Evolutionary conservation across 1,139 yeast genomes (phyloP), one percentile per base, ranked within the genome.

Genomic region (Candida tropicalis): DNA sequence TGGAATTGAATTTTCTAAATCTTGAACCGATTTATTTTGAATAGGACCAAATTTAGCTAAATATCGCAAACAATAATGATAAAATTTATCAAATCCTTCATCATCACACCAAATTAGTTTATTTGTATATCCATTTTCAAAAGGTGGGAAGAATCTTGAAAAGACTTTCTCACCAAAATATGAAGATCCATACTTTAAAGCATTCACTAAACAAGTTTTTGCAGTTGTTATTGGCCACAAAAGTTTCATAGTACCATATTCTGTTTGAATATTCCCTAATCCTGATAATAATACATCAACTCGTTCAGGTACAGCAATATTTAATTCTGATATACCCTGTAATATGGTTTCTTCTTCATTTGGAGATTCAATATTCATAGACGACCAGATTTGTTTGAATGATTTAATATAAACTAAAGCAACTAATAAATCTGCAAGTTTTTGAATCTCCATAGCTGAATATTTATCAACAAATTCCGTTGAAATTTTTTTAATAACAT

Each of bases 101-200:
- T 41, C 40, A 28, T 41, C 44, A 32, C 35, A 32, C 44, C 44
- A 41, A 17, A 41, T 33, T 13, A 41, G 13, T 10, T 28, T 33
- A 10, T 22, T 17, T 4, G 41, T 23, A 33, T 41, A 41, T 16
- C 42, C 42, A 16, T 43, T 33, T 2, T 31, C 40, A 13, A 42
- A 42, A 12, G 8, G 18, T 3, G 46, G 46, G 22, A 43, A 27
- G 17, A 27, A 18, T 12, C 39, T 22, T 10, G 44, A 40, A 22
- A 40, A 40, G 4, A 43, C 40, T 31, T 43, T 38, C 24, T 43
- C 46, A 10, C 35, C 40, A 37, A 43, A 43, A 25, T 35, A 43
- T n/a, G 37, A 36, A 10, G 40, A 37, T 4, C 46, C 46, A 32
- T 43, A 43, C 24, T 43, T 26, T 18, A 43, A 36, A 2, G 46